Conservation (phyloP, 257 asterid species). For the Hygrophila difformis region DNA sequence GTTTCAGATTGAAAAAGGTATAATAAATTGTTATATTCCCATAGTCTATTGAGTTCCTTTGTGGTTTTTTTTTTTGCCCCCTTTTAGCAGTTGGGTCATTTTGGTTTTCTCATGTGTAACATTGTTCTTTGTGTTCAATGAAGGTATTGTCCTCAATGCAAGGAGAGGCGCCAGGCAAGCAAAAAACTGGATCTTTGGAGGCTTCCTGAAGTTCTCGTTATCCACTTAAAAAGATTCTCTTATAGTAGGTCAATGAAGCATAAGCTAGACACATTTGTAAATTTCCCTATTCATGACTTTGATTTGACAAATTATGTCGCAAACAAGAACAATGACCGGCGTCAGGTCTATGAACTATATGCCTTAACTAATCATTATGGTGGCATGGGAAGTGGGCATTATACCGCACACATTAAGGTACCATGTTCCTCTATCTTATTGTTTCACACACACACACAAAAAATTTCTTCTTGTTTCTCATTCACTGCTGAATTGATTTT, state of each 20-base stretch:
- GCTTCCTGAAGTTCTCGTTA: constrained; percentile 96
- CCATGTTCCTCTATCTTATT: too few species aligned
- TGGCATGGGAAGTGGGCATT: constrained; percentile 99
- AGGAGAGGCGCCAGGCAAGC: constrained; percentile 97
- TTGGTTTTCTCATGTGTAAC: constrained; percentile 2
- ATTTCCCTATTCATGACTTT: constrained; percentile 90
- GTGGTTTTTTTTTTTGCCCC: not conserved
- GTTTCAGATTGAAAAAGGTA: constrained; percentile 1
- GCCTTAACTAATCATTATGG: constrained; percentile 97
- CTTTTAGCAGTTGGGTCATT: not conserved
- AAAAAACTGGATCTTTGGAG: constrained; percentile 99
- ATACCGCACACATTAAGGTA: constrained; percentile 95
- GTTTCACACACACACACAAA: too few species aligned
- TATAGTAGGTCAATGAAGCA: constrained; percentile 98
- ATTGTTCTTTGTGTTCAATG: constrained; percentile 15
- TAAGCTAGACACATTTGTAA: constrained; percentile 91
- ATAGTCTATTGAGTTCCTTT: not conserved
- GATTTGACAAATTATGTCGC: constrained; percentile 91
- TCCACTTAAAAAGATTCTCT: constrained; percentile 94
- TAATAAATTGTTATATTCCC: not conserved
- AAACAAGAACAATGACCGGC: constrained; percentile 74
- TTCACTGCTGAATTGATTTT: not conserved
- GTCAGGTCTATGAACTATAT: constrained; percentile 87
- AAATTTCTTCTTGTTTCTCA: constrained; percentile 1
- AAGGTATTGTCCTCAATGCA: constrained; percentile 98